Conservation (phyloP, 495 filamentous ascomycete species). For the Acidiella bohemica region DNA sequence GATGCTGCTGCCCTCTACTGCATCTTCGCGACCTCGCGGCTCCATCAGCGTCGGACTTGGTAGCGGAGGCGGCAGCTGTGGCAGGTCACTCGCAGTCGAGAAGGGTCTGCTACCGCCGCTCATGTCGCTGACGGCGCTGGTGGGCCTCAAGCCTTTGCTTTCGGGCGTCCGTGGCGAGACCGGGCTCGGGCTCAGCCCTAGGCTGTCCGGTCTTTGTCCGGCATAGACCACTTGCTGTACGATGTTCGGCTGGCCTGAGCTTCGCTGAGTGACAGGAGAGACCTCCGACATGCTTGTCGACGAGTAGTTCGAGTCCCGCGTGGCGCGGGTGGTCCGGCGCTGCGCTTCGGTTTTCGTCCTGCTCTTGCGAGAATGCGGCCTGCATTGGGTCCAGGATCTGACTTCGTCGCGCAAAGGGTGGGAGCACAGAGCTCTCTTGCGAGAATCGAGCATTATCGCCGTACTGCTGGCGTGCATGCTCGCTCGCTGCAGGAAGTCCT, state of each 20-base stretch:
- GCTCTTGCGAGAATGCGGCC: neutral
- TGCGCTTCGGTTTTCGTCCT: conserved; percentile 2
- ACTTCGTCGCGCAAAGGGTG: conserved; percentile 14
- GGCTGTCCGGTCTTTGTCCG: conserved; percentile 1
- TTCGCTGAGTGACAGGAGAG: conserved; percentile 5
- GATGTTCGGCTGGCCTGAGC: too few relatives aligned
- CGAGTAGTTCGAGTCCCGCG: too few relatives aligned
- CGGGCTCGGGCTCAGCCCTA: conserved; percentile 1
- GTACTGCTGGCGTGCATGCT: too few relatives aligned
- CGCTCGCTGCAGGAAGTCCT: conserved; percentile 16
- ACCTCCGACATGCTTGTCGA: conserved; percentile 2
- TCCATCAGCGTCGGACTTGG: too few relatives aligned
- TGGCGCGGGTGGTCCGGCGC: too few relatives aligned
- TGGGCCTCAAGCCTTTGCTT: neutral
- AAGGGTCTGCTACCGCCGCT: too few relatives aligned
- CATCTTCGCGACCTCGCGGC: too few relatives aligned
- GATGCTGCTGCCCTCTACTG: neutral
- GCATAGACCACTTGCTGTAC: neutral
- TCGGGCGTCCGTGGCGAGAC: conserved; percentile 6
- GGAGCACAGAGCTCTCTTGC: conserved; percentile 9
- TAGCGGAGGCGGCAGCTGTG: too few relatives aligned
- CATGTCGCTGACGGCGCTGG: too few relatives aligned
- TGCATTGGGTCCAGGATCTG: conserved; percentile 7
- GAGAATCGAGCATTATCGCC: too few relatives aligned
- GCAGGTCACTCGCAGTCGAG: too few relatives aligned